Percentiles rank a stretch among this genome's conserved stretches.
Evolutionary conservation across 2,329 filamentous ascomycete genomes (phyloP).

Genomic region (Aspergillus pseudoterreus): DNA sequence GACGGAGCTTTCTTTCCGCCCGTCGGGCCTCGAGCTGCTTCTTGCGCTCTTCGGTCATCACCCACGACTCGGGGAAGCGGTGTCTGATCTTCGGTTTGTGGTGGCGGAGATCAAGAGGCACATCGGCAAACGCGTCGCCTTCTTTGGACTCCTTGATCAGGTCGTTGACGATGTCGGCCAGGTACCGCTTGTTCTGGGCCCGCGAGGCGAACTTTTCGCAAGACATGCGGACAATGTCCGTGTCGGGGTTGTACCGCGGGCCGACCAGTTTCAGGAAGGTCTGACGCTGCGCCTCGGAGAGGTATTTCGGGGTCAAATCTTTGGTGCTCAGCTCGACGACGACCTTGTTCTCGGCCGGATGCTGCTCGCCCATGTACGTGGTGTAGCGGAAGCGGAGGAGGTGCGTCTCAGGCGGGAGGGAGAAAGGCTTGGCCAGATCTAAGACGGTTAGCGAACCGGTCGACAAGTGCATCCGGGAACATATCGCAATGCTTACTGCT

Average conservation of each 20-base stretch:
- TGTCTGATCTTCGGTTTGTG: slow-evolving; percentile 65
- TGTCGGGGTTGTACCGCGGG: slow-evolving; percentile 80
- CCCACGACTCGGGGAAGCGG: slow-evolving; percentile 79
- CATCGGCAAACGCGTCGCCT: slow-evolving; percentile 78
- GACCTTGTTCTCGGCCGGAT: slow-evolving; percentile 89
- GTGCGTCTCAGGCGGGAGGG: slow-evolving; percentile 59
- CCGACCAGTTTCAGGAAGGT: slow-evolving; percentile 90
- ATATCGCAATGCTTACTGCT: slow-evolving; percentile 61
- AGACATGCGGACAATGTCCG: slow-evolving; percentile 79
- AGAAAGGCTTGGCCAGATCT: slow-evolving; percentile 84
- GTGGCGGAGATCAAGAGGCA: slow-evolving; percentile 86
- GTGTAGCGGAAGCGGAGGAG: slow-evolving; percentile 94
- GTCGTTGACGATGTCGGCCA: slow-evolving; percentile 71
- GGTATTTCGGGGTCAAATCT: slow-evolving; percentile 59
- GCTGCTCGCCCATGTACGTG: slow-evolving; percentile 88
- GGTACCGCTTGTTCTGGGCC: slow-evolving; percentile 95
- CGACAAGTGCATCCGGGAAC: background rate
- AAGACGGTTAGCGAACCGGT: slow-evolving; percentile 2
- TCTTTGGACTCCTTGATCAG: slow-evolving; percentile 76
- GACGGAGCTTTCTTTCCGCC: slow-evolving; percentile 48
- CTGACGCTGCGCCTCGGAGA: slow-evolving; percentile 63
- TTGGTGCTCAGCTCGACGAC: slow-evolving; percentile 80
- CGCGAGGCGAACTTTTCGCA: slow-evolving; percentile 84
- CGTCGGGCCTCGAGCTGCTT: slow-evolving; percentile 62
- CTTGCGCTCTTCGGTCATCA: slow-evolving; percentile 67